Percentiles rank a stretch among this genome's conserved stretches.
These are phyloP conservation scores for Coemansia reversa DNA, from an alignment of 192 early-diverging fungal species.

Conservation along the genomic window DNA sequence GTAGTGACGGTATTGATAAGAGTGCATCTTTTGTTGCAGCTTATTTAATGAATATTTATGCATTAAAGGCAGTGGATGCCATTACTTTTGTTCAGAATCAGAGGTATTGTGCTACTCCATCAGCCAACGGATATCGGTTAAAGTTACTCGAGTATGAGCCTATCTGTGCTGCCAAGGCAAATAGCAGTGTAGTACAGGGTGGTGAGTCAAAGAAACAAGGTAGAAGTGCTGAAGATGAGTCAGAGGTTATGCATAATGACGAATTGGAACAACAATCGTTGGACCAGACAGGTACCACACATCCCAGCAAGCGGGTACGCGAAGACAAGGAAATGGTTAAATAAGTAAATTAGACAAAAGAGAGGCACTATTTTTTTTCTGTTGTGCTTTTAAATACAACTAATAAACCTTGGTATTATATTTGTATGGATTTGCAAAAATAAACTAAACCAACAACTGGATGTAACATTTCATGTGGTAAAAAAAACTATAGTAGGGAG, in stretches of 20 bases:
- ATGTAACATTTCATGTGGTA: too few species aligned
- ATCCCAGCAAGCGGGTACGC: conserved; percentile 23
- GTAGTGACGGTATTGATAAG: conserved; percentile 81
- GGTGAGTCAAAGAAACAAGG: conserved; percentile 13
- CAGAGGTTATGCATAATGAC: neutral
- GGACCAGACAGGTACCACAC: conserved; percentile 10
- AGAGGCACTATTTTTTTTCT: too few species aligned
- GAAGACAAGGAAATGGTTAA: neutral
- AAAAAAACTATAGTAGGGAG: too few species aligned
- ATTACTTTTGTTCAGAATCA: conserved; percentile 83
- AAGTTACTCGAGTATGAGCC: conserved; percentile 50
- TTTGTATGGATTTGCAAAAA: neutral
- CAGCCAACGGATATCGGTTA: conserved; percentile 40
- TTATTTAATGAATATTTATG: conserved; percentile 79
- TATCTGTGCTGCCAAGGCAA: conserved; percentile 30
- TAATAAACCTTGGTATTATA: too few species aligned
- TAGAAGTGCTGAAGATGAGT: conserved; percentile 23
- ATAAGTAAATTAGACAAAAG: too few species aligned
- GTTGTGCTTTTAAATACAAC: neutral
- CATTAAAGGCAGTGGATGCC: conserved; percentile 65
- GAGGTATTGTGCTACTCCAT: conserved; percentile 69
- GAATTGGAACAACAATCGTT: neutral
- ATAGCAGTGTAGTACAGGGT: neutral
- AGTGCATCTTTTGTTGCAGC: conserved; percentile 85
- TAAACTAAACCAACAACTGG: too few species aligned